These are phyloP conservation scores for Laetiporus sulphureus DNA, from an alignment of 1,284 basidiomycete genomes.

Conservation along the genomic window DNA sequence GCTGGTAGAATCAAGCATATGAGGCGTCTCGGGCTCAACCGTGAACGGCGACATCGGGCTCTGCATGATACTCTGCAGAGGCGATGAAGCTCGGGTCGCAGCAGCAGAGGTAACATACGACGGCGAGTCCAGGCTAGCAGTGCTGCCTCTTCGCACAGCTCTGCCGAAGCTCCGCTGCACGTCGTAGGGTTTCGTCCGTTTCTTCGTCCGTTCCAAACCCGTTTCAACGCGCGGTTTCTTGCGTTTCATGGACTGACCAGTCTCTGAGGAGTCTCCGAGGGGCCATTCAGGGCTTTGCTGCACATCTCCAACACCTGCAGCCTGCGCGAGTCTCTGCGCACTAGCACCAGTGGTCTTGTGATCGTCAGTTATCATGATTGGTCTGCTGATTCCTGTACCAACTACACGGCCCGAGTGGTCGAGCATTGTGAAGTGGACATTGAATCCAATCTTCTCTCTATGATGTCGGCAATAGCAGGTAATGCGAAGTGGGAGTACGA, in stretches of 20 bases:
- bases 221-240: constrained; percentile 19
- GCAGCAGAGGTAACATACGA: constrained; percentile 24
- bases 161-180: constrained; percentile 14
- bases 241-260: constrained; percentile 25
- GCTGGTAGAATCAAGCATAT: constrained; percentile 8
- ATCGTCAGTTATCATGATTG: constrained; percentile 99
- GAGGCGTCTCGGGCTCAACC: constrained; percentile 16
- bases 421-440: constrained; percentile 86
- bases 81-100: constrained; percentile 27
- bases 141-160: constrained; percentile 25
- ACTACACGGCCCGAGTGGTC: constrained; percentile 79
- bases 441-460: constrained; percentile 94
- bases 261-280: constrained; percentile 24
- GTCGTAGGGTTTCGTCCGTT: constrained; percentile 27
- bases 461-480: constrained; percentile 99
- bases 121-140: constrained; percentile 25
- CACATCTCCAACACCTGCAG: constrained; percentile 16
- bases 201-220: constrained; percentile 23
- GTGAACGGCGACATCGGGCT: constrained; percentile 18
- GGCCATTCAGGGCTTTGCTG: constrained; percentile 17
- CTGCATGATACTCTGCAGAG: constrained; percentile 20
- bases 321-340: constrained; percentile 16
- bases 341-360: constrained; percentile 74
- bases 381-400: constrained; percentile 79
- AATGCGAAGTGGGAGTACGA: constrained; percentile 87